Evolutionary conservation across 176 grass and related monocot species (phyloP).

Genomic region (Oryza meyeriana): DNA sequence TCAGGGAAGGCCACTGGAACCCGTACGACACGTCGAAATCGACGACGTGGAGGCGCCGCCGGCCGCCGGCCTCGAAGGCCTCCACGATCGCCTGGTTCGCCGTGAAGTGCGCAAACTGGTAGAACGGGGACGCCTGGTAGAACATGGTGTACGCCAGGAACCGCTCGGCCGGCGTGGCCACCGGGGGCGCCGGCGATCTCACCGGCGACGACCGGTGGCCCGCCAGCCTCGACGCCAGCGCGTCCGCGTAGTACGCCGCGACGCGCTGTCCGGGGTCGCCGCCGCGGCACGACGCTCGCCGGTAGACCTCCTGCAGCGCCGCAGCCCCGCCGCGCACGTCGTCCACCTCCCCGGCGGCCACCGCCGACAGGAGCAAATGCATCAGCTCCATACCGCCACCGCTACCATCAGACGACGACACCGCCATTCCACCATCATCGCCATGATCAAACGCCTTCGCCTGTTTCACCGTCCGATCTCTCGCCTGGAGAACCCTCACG

Average conservation of each 20-base stretch:
- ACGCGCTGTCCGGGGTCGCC: conserved; percentile 60
- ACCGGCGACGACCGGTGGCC: not conserved
- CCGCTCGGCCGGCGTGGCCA: conserved; percentile 20
- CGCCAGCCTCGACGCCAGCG: conserved; percentile 36
- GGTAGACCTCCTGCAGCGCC: conserved; percentile 57
- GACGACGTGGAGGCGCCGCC: conserved; percentile 53
- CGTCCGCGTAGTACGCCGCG: conserved; percentile 62
- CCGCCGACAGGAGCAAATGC: conserved; percentile 49
- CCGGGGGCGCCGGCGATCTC: not conserved
- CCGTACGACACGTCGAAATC: conserved; percentile 81
- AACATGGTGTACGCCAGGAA: conserved; percentile 69
- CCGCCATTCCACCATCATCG: not conserved
- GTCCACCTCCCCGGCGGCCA: conserved; percentile 30
- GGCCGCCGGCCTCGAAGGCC: conserved; percentile 51
- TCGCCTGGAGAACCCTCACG: conserved; percentile 38
- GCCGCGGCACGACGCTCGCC: conserved; percentile 8
- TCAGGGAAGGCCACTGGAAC: conserved; percentile 93
- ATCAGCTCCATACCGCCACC: conserved; percentile 30
- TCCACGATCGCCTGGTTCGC: conserved; percentile 94
- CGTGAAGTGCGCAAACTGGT: conserved; percentile 88
- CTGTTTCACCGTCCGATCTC: conserved; percentile 37
- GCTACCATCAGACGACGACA: not conserved
- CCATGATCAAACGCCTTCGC: not conserved
- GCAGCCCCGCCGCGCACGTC: conserved; percentile 38
- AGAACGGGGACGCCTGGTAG: conserved; percentile 64